Percentiles rank a stretch among this genome's conserved stretches.
These are phyloP conservation scores for Botrytis medusae DNA, from an alignment of 2,329 filamentous ascomycete species.

Conservation along the genomic window DNA sequence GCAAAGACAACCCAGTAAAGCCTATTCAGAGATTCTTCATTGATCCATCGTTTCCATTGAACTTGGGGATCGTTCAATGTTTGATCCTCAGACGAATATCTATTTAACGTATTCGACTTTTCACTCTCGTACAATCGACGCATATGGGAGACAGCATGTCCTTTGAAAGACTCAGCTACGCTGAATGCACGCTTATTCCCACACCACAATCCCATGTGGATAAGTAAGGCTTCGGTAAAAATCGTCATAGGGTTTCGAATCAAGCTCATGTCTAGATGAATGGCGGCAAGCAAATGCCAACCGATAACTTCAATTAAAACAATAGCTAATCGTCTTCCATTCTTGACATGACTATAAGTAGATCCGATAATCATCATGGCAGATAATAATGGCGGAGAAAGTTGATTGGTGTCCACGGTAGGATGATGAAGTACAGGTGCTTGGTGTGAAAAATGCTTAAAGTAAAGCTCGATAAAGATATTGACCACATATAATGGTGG, in stretches of 20 bases:
- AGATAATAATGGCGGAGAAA: constrained; percentile 32
- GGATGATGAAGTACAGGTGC: constrained; percentile 34
- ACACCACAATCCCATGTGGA: constrained; percentile 33
- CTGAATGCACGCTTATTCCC: constrained; percentile 35
- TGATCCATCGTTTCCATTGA: constrained; percentile 31
- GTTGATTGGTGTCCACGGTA: constrained; percentile 32
- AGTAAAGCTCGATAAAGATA: constrained; percentile 34
- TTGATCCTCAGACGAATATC: background rate
- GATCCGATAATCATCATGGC: constrained; percentile 34
- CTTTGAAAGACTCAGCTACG: constrained; percentile 31
- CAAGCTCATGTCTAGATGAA: constrained; percentile 31
- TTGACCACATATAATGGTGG: constrained; percentile 31
- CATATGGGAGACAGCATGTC: constrained; percentile 31
- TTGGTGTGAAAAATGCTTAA: constrained; percentile 33
- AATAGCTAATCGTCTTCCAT: constrained; percentile 33
- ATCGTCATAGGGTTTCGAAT: constrained; percentile 33
- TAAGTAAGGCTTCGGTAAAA: constrained; percentile 32
- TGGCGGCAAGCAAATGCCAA: constrained; percentile 31
- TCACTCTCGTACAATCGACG: constrained; percentile 26
- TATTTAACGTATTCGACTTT: background rate
- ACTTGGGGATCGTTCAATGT: constrained; percentile 19
- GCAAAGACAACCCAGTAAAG: constrained; percentile 33
- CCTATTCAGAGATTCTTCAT: constrained; percentile 30
- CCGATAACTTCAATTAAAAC: constrained; percentile 32
- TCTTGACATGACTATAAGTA: constrained; percentile 31